These are phyloP conservation scores for Mesotaenium endlicherianum DNA, from an alignment of 139 green algal species.

Conservation along the genomic window DNA sequence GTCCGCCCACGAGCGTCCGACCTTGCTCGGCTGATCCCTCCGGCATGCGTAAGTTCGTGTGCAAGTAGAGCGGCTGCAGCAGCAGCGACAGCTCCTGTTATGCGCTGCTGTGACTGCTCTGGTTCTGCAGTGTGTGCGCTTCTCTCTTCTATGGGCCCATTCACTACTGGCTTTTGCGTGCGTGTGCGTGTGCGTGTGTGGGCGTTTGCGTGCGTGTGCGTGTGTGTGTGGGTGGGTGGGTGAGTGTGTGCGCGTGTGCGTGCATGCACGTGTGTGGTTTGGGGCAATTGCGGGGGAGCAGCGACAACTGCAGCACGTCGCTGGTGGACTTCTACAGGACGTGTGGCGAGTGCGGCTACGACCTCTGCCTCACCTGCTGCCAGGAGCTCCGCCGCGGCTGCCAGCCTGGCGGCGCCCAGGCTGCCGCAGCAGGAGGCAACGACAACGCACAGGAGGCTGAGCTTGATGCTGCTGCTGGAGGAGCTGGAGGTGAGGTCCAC, in stretches of 20 bases:
- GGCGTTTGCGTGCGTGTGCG: neutral
- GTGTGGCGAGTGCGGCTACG: conserved; percentile 29
- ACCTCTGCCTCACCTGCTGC: conserved; percentile 44
- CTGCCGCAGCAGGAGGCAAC: too few species aligned
- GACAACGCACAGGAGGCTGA: too few species aligned
- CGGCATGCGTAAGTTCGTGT: too few species aligned
- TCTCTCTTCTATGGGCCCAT: neutral
- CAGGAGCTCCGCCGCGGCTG: conserved; percentile 12
- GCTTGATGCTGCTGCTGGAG: too few species aligned
- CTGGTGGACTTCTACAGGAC: conserved; percentile 33
- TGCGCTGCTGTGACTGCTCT: neutral
- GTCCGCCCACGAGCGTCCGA: too few species aligned
- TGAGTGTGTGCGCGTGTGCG: neutral
- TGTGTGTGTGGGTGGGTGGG: conserved; percentile 3
- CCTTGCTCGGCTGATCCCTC: too few species aligned
- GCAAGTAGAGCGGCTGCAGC: too few species aligned
- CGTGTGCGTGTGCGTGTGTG: neutral
- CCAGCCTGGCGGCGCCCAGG: conserved; percentile 3
- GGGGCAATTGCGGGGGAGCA: conserved; percentile 10
- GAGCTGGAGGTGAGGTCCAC: too few species aligned
- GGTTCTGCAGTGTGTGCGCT: neutral
- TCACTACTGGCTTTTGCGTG: neutral
- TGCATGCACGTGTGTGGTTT: neutral
- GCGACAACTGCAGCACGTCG: conserved; percentile 45
- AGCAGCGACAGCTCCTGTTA: too few species aligned